phyloP scores from a whole-genome alignment of 148 eudicot genomes.

The Nepenthes mirabilis region DNA sequence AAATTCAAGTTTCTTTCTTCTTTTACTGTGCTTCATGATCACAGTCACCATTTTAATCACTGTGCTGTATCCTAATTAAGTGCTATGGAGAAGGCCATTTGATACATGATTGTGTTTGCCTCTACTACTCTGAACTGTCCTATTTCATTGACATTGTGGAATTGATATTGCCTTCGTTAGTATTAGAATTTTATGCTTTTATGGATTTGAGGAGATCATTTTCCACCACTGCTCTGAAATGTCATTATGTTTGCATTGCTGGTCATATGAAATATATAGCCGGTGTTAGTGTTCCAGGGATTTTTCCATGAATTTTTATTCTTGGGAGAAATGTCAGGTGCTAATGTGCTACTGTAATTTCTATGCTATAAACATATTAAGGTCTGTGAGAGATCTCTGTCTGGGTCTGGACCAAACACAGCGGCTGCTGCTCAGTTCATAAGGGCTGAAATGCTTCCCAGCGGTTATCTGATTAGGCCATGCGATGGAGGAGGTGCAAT shows the following conservation, averaged over 20 bases:
- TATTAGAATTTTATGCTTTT: no score
- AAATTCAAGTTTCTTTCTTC: not conserved
- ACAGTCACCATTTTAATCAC: not conserved
- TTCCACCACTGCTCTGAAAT: no score
- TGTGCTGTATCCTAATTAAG: not conserved
- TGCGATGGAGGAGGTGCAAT: conserved; percentile 98
- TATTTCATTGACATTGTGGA: not conserved
- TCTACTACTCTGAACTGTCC: not conserved
- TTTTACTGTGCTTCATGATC: not conserved
- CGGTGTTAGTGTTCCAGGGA: not conserved
- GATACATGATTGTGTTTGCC: not conserved
- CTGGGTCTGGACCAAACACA: conserved; percentile 80
- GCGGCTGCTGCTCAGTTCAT: conserved; percentile 67
- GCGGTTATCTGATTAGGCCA: conserved; percentile 90
- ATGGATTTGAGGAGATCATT: no score
- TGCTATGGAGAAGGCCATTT: not conserved
- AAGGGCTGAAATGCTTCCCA: conserved; percentile 86
- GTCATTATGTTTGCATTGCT: no score
- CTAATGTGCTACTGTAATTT: conserved; percentile 3
- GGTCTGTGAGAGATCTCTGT: conserved; percentile 96
- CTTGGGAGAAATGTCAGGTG: not conserved
- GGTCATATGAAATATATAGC: no score
- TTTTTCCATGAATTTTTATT: not conserved
- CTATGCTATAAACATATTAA: conserved; percentile 11
- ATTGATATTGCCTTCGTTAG: no score